Evolutionary conservation across 768 basidiomycete genomes (phyloP), one percentile per base, ranked within the genome.

Genomic region (Pleurotus salmoneostramineus): DNA sequence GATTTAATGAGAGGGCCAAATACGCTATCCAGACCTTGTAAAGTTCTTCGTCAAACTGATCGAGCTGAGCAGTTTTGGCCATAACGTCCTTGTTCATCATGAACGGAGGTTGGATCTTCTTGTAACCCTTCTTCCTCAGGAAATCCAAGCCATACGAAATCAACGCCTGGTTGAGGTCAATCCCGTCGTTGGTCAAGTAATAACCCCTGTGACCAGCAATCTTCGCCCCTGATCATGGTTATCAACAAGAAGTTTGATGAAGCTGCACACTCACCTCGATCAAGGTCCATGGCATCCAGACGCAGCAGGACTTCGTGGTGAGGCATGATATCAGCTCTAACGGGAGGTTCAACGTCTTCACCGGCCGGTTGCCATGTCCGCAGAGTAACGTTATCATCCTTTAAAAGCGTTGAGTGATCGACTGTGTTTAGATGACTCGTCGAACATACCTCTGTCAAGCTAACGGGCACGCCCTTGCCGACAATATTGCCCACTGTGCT

Each of bases 31-130:
- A 33, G 48, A 86, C 92, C 81, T 98, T 98, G 84, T 98, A 99
- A 12, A 99, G 77, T 66, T 97, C 95, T 73, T 99, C 97, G 69
- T 99, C 97, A 65, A 98, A 99, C 72, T 98, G 94, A 63, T 94
- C 92, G 17, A 99, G 84, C 69, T 99, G 97, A 1, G 97, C 97
- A 0, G 97, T 98, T 77, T 97, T 96, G 58, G 84, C 85, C 97
- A 99, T 99, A 65, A 91, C 82, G 21, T 95, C 92, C 72, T 94
- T 95, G 79, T 93, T 94, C 89, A 99, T 98, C 80, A 99, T 88
- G 78, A 97, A 99, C 0, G 97, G 97, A 3, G 95, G 92, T 70
- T 95, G 93, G 50, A 98, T 84, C 74, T 96, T 98, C 76, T 87
- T 96, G 83, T 91, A 98, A 0, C 83, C 86, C 32, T 79, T 81